Base-by-base conservation (phyloP, 257 asterid genomes). In the Nicotiana attenuata region DNA sequence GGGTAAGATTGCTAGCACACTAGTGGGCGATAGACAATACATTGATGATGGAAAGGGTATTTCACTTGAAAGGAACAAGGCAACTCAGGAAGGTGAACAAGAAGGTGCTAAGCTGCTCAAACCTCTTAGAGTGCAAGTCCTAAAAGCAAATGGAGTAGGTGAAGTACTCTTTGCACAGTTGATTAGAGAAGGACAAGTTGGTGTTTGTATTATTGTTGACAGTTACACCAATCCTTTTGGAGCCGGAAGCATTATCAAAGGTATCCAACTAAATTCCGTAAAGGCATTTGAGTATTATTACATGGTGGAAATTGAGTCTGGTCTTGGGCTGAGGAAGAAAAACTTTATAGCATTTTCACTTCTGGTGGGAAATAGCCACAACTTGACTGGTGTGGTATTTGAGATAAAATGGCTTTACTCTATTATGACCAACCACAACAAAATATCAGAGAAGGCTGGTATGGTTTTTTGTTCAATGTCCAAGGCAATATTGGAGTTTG, bases 161-260 rank as follows among this genome's bases (percentile, higher is more conserved):
- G 98, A 93, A 89, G 99, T 98, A 16, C 92, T 95, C 3, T 91
- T 97, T 89, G 97, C 98, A 17, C 91, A 93, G 80, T 87, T 95
- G 77, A 95, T 91, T 83, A 86, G 95, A n/a, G 95, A 90, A 83
- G 97, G 97, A 19, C 88, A 28, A 52, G 95, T 93, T 69, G 97
- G 92, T 91, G 98, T 93, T 53, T 95, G 99, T 82, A 88, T 95
- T 84, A 95, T 97, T 68, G 88, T 97, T 81, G 97, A 95, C 81
- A 92, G 96, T 13, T 97, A 95, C 85, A 94, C 94, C 38, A 91
- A 93, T 83, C 96, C 93, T 16, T 92, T 89, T 81, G 99, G 98
- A 61, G 95, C 96, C 38, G 88, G 82, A 77, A 92, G 97, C 77
- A 93, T 93, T 60, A 88, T 95, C 85, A 93, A 95, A 90, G 87